Conservation (phyloP, 352 stramenopile genomes). For the Pythium graminicola region DNA sequence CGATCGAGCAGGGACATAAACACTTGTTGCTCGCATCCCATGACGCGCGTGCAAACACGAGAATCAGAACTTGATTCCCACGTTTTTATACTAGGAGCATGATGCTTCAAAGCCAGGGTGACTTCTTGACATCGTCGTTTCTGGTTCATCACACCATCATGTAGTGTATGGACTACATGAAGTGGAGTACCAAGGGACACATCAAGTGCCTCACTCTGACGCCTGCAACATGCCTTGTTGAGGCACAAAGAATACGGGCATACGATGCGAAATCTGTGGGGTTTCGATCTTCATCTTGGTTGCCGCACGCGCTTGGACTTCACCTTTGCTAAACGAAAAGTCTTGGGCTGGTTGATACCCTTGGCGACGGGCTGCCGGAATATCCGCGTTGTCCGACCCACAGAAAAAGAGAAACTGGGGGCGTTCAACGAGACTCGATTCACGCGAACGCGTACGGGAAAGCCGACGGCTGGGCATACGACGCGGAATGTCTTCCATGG, state of each 20-base stretch:
- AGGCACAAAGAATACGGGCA: conserved; percentile 65
- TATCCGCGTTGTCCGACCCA: conserved; percentile 36
- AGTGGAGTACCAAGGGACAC: no score
- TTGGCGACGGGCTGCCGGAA: conserved; percentile 7
- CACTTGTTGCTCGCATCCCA: no score
- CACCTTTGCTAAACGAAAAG: conserved; percentile 18
- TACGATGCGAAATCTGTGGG: conserved; percentile 51
- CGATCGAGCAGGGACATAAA: no score
- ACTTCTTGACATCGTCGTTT: no score
- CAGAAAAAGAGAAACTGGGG: conserved; percentile 78
- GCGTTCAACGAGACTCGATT: conserved; percentile 40
- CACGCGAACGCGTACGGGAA: conserved; percentile 1
- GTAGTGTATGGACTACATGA: no score
- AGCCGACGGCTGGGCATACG: conserved; percentile 9
- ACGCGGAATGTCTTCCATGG: conserved; percentile 19
- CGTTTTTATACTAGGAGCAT: no score
- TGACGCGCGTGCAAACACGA: no score
- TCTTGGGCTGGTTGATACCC: conserved; percentile 1
- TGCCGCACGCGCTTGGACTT: conserved; percentile 20
- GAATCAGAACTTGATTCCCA: no score
- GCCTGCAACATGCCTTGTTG: conserved; percentile 10
- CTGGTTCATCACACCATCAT: no score
- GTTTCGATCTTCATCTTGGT: conserved; percentile 25
- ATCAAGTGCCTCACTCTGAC: conserved; percentile 24
- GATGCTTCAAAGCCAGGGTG: no score